phyloP scores from a whole-genome alignment of 805 yeast species.

The Saccharomycopsis vini region DNA sequence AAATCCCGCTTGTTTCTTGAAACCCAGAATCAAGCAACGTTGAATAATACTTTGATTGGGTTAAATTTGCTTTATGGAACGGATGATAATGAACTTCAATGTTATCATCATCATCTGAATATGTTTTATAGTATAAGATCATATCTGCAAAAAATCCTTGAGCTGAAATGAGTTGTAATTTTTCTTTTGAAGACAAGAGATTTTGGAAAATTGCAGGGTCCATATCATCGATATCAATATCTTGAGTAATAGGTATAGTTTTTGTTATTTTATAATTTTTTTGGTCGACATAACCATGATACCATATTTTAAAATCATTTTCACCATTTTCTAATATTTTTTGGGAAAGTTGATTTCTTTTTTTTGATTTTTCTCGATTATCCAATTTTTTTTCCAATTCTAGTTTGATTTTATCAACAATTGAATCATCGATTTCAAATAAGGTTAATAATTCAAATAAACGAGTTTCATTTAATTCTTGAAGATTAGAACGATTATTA shows the following conservation, averaged over 20 bases:
- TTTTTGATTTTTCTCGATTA: slow-evolving; percentile 13
- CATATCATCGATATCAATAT: no score
- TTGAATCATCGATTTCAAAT: slow-evolving; percentile 26
- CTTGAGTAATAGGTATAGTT: no score
- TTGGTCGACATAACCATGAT: not conserved
- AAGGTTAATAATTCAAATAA: slow-evolving; percentile 27
- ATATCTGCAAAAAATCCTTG: not conserved
- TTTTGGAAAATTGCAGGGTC: not conserved
- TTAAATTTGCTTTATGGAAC: slow-evolving; percentile 50
- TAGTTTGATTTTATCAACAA: slow-evolving; percentile 3
- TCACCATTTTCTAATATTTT: slow-evolving; percentile 27
- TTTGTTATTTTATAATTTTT: no score
- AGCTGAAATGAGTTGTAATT: not conserved
- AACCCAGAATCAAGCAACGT: slow-evolving; percentile 49
- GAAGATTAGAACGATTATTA: not conserved
- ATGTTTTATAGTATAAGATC: not conserved
- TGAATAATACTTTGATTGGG: slow-evolving; percentile 55
- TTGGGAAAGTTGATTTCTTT: slow-evolving; percentile 27
- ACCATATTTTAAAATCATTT: slow-evolving; percentile 13
- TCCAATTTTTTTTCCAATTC: not conserved
- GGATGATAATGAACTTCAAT: slow-evolving; percentile 39
- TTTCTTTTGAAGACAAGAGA: not conserved
- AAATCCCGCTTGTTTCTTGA: not conserved
- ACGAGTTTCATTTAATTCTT: slow-evolving; percentile 1
- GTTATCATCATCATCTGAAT: not conserved